phyloP scores from a whole-genome alignment of 495 filamentous ascomycete genomes.

The Staphylotrichum tortipilum region DNA sequence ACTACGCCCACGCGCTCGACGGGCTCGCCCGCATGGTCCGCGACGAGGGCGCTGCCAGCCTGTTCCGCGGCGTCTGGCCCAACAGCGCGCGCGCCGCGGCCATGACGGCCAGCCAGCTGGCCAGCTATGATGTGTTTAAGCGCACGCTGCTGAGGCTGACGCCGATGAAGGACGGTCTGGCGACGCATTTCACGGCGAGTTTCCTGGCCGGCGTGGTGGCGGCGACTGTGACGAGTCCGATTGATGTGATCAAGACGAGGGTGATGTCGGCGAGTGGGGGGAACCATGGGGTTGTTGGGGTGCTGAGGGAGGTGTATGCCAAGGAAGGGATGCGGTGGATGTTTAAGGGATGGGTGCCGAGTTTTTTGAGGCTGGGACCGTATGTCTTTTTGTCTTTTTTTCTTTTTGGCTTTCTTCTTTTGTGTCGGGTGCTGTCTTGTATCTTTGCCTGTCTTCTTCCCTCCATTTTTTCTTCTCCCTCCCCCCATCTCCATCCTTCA shows the following conservation, averaged over 20 bases:
- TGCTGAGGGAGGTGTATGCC: conserved; percentile 61
- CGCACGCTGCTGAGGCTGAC: conserved; percentile 56
- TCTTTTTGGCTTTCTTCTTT: neutral
- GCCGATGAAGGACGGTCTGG: conserved; percentile 64
- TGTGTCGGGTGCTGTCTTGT: too few relatives aligned
- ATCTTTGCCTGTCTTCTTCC: too few relatives aligned
- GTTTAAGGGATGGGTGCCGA: conserved; percentile 97
- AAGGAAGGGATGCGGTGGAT: conserved; percentile 81
- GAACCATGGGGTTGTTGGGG: conserved; percentile 43
- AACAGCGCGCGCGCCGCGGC: conserved; percentile 83
- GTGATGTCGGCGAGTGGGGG: conserved; percentile 71
- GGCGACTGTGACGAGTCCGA: conserved; percentile 88
- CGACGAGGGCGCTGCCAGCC: conserved; percentile 60
- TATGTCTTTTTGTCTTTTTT: conserved; percentile 25
- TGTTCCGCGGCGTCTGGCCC: conserved; percentile 87
- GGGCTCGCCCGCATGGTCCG: conserved; percentile 76
- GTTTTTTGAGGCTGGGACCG: conserved; percentile 80
- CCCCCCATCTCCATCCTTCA: too few relatives aligned
- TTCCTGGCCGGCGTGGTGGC: conserved; percentile 88
- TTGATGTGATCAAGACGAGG: conserved; percentile 95
- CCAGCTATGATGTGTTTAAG: conserved; percentile 91
- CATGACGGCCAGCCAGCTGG: conserved; percentile 88
- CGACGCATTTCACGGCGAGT: conserved; percentile 79
- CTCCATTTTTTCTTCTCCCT: too few relatives aligned
- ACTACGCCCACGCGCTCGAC: conserved; percentile 84